phyloP scores from a whole-genome alignment of 352 stramenopile genomes.

The Phytopythium litorale region DNA sequence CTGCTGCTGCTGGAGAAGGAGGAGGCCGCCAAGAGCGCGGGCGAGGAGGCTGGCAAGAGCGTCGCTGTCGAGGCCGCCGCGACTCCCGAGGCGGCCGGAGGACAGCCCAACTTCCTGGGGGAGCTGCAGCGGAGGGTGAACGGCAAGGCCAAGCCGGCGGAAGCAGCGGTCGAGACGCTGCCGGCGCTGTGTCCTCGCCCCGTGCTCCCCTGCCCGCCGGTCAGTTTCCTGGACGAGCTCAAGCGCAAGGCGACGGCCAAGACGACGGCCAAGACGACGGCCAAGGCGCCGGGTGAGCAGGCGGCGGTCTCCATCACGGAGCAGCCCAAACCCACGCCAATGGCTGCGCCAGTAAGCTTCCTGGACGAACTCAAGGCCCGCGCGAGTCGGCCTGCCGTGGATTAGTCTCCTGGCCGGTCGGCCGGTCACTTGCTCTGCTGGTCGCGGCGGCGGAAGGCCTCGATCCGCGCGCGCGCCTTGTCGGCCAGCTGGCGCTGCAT shows the following conservation, averaged over 20 bases:
- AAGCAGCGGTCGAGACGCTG: not conserved
- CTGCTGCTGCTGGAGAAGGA: slow-evolving; percentile 38
- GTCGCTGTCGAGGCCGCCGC: too few relatives aligned
- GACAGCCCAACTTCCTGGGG: slow-evolving; percentile 26
- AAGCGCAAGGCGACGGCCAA: slow-evolving; percentile 21
- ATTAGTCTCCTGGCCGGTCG: not conserved
- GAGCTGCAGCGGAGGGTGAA: slow-evolving; percentile 37
- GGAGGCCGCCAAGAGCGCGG: slow-evolving; percentile 9
- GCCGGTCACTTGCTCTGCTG: not conserved
- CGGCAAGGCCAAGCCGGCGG: not conserved
- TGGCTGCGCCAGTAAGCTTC: slow-evolving; percentile 15
- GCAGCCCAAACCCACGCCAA: slow-evolving; percentile 26
- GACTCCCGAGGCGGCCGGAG: slow-evolving; percentile 7
- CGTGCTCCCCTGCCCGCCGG: not conserved
- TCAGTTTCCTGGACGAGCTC: slow-evolving; percentile 53
- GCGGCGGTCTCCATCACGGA: slow-evolving; percentile 15
- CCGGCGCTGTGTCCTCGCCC: not conserved
- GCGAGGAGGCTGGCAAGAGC: not conserved
- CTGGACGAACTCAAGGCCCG: slow-evolving; percentile 36
- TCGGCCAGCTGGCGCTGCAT: slow-evolving; percentile 51
- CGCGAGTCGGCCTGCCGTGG: not conserved
- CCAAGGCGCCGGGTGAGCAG: not conserved
- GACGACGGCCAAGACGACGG: slow-evolving; percentile 7
- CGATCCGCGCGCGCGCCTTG: slow-evolving; percentile 53
- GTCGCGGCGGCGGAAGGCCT: slow-evolving; percentile 14